Conservation (phyloP, 441 rosid species). For the Populus hybrid region DNA sequence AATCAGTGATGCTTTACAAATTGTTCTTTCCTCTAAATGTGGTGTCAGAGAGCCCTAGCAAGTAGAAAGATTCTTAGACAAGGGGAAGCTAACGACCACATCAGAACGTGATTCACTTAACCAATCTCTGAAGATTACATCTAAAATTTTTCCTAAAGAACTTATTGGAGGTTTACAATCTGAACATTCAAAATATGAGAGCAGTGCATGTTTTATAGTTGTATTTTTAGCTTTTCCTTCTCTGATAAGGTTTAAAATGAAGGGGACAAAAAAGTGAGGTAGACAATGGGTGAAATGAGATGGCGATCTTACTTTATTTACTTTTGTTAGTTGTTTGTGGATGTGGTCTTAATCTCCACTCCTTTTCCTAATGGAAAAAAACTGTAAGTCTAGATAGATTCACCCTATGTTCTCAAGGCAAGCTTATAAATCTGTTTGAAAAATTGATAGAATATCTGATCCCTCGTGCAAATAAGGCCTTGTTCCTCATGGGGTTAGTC, state of each 20-base stretch:
- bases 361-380: background rate
- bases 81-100: conserved; percentile 41
- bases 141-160: conserved; percentile 63
- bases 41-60: conserved; percentile 42
- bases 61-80: conserved; percentile 67
- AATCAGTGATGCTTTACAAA: no score
- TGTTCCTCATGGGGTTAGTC: background rate
- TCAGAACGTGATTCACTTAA: conserved; percentile 40
- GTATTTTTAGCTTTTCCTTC: no score
- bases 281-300: background rate
- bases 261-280: background rate
- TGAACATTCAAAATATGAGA: no score
- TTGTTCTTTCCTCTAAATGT: conserved; percentile 16
- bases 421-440: background rate
- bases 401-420: background rate
- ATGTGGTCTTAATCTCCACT: background rate
- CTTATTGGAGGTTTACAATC: conserved; percentile 48
- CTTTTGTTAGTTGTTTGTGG: background rate
- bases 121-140: conserved; percentile 41
- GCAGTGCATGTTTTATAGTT: no score
- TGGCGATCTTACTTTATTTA: background rate
- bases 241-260: background rate
- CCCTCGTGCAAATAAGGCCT: background rate
- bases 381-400: background rate
- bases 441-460: background rate